These are phyloP conservation scores for Solanum ossicruentum DNA, from an alignment of 257 asterid genomes.

Conservation along the genomic window DNA sequence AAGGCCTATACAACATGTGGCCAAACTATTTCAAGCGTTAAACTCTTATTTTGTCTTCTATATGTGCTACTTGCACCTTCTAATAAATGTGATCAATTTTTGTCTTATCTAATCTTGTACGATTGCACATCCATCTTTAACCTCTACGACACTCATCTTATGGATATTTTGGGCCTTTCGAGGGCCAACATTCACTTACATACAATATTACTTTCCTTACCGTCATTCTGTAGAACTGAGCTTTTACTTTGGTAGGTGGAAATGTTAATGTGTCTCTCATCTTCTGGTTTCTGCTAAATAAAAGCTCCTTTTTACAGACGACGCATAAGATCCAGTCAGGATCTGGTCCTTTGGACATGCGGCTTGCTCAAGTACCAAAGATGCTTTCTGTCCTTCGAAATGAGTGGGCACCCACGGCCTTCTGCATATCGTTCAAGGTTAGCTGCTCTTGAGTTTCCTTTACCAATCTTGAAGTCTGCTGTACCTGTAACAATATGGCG, in stretches of 20 bases:
- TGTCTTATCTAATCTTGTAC: not conserved
- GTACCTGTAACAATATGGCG: not conserved
- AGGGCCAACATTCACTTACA: not conserved
- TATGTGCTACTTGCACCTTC: not conserved
- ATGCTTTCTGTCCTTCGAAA: conserved; percentile 79
- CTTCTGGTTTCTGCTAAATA: not conserved
- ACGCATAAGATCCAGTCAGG: conserved; percentile 83
- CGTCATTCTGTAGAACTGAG: not conserved
- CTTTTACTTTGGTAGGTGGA: not conserved
- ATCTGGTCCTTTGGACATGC: conserved; percentile 88
- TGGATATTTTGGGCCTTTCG: not conserved
- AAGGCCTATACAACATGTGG: not conserved
- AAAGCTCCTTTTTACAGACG: conserved; percentile 22
- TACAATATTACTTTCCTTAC: not conserved
- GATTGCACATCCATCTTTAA: not conserved
- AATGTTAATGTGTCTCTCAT: not conserved
- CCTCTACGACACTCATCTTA: not conserved
- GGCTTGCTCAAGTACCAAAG: conserved; percentile 86
- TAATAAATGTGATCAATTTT: not conserved
- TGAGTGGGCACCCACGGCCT: conserved; percentile 89
- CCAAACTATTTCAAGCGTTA: not conserved
- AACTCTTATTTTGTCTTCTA: not conserved
- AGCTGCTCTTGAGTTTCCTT: not conserved
- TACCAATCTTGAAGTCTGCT: not conserved
- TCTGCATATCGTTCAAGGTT: conserved; percentile 94